These are phyloP conservation scores for Collybia sordida DNA, from an alignment of 768 basidiomycete genomes.

Conservation along the genomic window DNA sequence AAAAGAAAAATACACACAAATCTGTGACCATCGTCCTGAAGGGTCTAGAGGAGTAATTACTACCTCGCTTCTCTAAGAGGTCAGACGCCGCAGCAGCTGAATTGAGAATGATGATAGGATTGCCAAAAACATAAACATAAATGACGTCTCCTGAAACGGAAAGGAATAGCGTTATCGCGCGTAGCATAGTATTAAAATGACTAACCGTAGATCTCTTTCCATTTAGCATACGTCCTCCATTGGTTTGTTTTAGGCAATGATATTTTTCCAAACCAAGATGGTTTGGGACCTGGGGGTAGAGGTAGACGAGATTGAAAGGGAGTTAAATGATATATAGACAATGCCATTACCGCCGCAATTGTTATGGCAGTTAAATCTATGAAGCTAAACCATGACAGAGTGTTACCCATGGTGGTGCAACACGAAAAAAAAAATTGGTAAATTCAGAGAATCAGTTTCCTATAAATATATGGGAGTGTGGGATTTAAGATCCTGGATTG, in stretches of 20 bases:
- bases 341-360: background rate
- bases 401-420: too few species aligned
- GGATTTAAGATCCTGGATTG: too few species aligned
- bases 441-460: too few species aligned
- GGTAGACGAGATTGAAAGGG: conserved; percentile 14
- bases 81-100: conserved; percentile 38
- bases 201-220: conserved; percentile 43
- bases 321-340: conserved; percentile 8
- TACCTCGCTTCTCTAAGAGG: conserved; percentile 44
- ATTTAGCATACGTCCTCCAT: conserved; percentile 45
- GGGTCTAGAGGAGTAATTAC: conserved; percentile 44
- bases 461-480: too few species aligned
- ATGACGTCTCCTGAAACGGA: conserved; percentile 41
- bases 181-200: conserved; percentile 2
- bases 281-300: conserved; percentile 42
- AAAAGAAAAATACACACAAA: conserved; percentile 28
- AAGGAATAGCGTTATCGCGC: background rate
- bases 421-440: too few species aligned
- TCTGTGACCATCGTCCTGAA: conserved; percentile 40
- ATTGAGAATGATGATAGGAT: conserved; percentile 47
- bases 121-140: conserved; percentile 41
- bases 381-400: too few species aligned
- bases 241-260: conserved; percentile 35
- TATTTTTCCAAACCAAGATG: conserved; percentile 32
- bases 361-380: background rate